Conservation (phyloP, 306 rosid species). For the Cicer judaicum region DNA sequence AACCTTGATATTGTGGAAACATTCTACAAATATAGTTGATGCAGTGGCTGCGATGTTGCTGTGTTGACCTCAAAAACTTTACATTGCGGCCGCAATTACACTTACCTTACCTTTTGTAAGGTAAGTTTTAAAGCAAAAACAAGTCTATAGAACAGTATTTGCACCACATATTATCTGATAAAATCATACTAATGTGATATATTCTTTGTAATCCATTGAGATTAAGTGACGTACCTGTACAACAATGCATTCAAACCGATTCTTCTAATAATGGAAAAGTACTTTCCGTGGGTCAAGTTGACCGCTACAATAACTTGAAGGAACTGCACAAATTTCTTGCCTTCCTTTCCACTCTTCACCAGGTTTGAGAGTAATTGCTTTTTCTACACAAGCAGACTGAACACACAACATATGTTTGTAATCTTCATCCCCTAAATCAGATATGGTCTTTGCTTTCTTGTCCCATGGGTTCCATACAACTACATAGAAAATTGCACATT, state of each 20-base stretch:
- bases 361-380: constrained; percentile 68
- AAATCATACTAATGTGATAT: not conserved
- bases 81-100: no score
- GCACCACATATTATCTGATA: not conserved
- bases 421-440: constrained; percentile 72
- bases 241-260: constrained; percentile 37
- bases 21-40: no score
- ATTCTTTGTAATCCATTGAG: constrained; percentile 21
- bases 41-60: no score
- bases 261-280: constrained; percentile 35
- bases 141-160: constrained; percentile 15
- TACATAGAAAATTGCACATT: constrained; percentile 34
- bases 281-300: constrained; percentile 70
- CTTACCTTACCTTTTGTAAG: not conserved
- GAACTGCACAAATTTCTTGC: constrained; percentile 71
- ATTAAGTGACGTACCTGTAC: constrained; percentile 51
- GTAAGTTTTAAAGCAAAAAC: not conserved
- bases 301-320: constrained; percentile 81
- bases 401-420: constrained; percentile 76
- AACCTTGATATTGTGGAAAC: no score
- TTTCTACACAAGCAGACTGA: constrained; percentile 72
- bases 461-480: constrained; percentile 96
- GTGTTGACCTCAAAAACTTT: not conserved
- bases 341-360: constrained; percentile 94
- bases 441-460: constrained; percentile 69